Base-by-base conservation (phyloP, 306 rosid genomes). In the Ceratonia siliqua region DNA sequence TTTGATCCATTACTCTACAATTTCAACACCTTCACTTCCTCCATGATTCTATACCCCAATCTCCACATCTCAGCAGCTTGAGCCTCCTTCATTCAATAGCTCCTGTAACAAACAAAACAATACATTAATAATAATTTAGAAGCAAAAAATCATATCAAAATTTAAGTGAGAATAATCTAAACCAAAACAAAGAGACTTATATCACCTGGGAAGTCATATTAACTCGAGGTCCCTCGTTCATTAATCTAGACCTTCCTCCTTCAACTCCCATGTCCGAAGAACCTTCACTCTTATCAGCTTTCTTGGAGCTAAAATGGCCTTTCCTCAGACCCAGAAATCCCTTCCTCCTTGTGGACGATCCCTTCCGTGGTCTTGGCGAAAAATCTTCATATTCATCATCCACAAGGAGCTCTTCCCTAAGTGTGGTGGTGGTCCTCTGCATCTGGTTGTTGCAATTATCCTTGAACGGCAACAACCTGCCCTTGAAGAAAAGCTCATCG, bases 401-500 rank as follows among this genome's bases (percentile, higher is more conserved):
- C 3, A 73, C 81, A 6, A 87, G 91, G 39, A 93, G 97, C 79
- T 93, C 96, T 12, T 93, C 97, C 46, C 93, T 85, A 5, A 93
- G 89, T 72, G 98, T 93, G 5, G 93, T 90, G 12, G 85, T 88
- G 6, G 87, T 70, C 62, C 77, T 85, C 67, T 79, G 89, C 72
- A 71, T 62, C 77, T 64, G 74, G 53, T 79, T 81, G 61, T 38
- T 63, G 72, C 39, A 54, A 38, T 58, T 80, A 14, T 84, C 89
- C 80, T 85, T 91, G 57, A 69, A 91, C 1, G 98, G 98, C 63
- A 93, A 76, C 76, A 93, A 22, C 81, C 88, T 86, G 0, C 98
- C 98, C 59, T 93, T 91, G 59, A n/a, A 85, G 87, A 93, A 93
- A 79, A 93, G 98, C 83, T 93, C 89, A 70, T 93, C 98, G 38